Conservation (phyloP, 108 stramenopile species). For the Discostella stelligeroides region DNA sequence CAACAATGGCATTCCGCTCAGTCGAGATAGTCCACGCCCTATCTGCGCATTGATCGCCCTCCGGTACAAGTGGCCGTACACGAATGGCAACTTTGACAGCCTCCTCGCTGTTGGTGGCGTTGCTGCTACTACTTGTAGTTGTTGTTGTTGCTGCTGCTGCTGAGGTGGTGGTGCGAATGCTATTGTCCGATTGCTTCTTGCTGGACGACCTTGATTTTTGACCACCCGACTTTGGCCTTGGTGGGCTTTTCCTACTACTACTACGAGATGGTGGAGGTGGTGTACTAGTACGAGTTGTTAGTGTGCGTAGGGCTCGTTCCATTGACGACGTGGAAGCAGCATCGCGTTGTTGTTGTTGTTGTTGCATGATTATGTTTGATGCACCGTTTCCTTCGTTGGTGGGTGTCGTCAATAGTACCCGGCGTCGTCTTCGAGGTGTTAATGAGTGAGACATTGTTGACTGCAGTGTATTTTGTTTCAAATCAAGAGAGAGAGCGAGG, state of each 20-base stretch:
- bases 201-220: not conserved
- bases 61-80: conserved; percentile 48
- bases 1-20: conserved; percentile 59
- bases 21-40: conserved; percentile 73
- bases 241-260: not conserved
- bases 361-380: too few relatives aligned
- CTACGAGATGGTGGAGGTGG: not conserved
- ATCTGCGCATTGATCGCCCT: conserved; percentile 26
- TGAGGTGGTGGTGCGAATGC: too few relatives aligned
- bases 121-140: not conserved
- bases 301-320: conserved; percentile 29
- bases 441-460: too few relatives aligned
- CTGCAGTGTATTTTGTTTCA: too few relatives aligned
- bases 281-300: conserved; percentile 10
- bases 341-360: too few relatives aligned
- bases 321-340: conserved; percentile 26
- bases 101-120: conserved; percentile 8
- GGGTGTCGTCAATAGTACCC: too few relatives aligned
- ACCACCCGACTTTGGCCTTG: not conserved
- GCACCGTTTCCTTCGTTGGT: too few relatives aligned
- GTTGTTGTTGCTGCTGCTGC: too few relatives aligned
- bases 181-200: not conserved
- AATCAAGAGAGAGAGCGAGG: too few relatives aligned
- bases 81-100: conserved; percentile 42
- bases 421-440: too few relatives aligned